These are phyloP conservation scores for Zoysia japonica DNA, from an alignment of 176 grass and related monocot species.

Conservation along the genomic window DNA sequence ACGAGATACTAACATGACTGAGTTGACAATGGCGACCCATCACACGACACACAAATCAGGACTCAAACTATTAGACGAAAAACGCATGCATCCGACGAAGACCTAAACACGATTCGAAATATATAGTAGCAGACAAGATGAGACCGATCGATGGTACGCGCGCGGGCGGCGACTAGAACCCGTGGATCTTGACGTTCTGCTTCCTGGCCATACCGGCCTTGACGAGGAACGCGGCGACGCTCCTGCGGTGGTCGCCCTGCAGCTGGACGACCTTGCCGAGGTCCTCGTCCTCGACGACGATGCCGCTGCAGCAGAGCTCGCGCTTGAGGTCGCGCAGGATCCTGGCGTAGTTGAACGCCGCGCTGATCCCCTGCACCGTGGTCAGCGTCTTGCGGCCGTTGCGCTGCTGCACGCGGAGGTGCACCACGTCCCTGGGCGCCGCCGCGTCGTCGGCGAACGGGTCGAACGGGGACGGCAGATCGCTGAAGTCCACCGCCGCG, in stretches of 20 bases:
- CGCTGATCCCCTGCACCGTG: slow-evolving; percentile 58
- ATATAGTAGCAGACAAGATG: not conserved
- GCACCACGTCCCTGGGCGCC: slow-evolving; percentile 44
- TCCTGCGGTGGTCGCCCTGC: slow-evolving; percentile 61
- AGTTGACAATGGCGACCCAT: slow-evolving; percentile 5
- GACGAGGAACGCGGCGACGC: slow-evolving; percentile 50
- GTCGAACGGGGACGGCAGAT: slow-evolving; percentile 48
- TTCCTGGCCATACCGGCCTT: slow-evolving; percentile 56
- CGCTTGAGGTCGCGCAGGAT: slow-evolving; percentile 64
- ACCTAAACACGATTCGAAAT: not conserved
- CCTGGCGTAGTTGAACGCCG: slow-evolving; percentile 46
- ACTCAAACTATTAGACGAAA: not conserved
- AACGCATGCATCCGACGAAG: not conserved
- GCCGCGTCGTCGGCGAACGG: slow-evolving; percentile 54
- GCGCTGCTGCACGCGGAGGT: slow-evolving; percentile 62
- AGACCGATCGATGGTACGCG: too few relatives aligned
- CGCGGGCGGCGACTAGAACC: slow-evolving; percentile 8
- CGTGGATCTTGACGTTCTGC: slow-evolving; percentile 64
- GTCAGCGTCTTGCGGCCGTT: slow-evolving; percentile 60
- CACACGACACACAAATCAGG: not conserved
- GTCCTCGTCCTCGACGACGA: slow-evolving; percentile 55
- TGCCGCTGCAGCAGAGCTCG: slow-evolving; percentile 60
- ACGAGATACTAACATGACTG: slow-evolving; percentile 4
- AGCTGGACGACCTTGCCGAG: slow-evolving; percentile 61
- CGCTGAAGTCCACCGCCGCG: not conserved